Evolutionary conservation across 2,329 filamentous ascomycete species (phyloP), one percentile per base, ranked within the genome.

Genomic region (Aspergillus tamarii): DNA sequence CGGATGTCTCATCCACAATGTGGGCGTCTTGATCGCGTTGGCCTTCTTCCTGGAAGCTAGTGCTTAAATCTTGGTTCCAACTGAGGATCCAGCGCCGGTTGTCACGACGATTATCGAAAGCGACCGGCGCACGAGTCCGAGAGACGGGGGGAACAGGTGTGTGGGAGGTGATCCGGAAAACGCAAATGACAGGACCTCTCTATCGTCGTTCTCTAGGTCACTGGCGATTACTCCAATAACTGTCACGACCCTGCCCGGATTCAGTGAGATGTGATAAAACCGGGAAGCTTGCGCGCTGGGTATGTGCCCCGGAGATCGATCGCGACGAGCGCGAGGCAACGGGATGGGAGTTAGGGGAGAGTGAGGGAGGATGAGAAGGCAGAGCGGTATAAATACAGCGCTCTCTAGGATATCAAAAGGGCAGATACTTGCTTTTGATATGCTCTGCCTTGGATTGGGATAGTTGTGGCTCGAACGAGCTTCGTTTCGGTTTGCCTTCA

Each of bases 311-410:
- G 58, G 53, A 32, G 19, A 61, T 61, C 52, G 62, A 59, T 66
- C 62, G 67, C 67, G 63, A 65, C 59, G 61, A 63, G 66, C 67
- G 64, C 67, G 62, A 68, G 58, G 50, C 53, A 41, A 61, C 39
- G 59, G 19, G 45, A 59, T 30, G 56, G 54, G 48, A 59, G 54
- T 50, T 46, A 36, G 55, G 46, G 43, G 16, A 45, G 34, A 32
- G 23, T 14, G 34, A 19, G 11, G 48, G 36, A 34, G 53, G 39
- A 45, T 58, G 19, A 56, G 53, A 63, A 63, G 59, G 55, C 62
- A 66, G 61, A 64, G 66, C 59, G 61, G 56, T 50, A 61, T 32
- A 14, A 48, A 26, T 50, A 55, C 8, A 58, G 30, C 39, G 10
- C 50, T 56, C 41, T 63, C 48, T 39, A 59, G n/a, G 21, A 53